These are phyloP conservation scores for Xylaria sp. DNA, from an alignment of 2,329 filamentous ascomycete species.

Conservation along the genomic window DNA sequence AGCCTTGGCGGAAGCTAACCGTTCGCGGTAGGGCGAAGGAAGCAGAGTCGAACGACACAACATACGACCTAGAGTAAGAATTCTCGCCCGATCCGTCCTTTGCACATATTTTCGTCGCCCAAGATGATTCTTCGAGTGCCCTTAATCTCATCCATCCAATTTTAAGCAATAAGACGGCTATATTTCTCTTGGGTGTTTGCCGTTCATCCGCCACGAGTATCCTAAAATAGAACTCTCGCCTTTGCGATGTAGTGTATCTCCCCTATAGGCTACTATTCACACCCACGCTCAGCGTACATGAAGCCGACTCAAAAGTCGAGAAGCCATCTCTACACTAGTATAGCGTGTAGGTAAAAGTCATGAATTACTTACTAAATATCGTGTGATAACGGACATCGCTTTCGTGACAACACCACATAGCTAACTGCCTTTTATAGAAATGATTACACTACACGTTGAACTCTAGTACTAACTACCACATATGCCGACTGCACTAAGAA, in stretches of 20 bases:
- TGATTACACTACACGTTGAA: conserved; percentile 27
- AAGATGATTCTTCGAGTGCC: background rate
- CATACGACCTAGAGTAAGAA: conserved; percentile 36
- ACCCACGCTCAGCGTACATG: conserved; percentile 3
- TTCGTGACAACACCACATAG: conserved; percentile 9
- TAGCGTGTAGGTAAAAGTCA: background rate
- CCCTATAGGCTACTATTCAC: background rate
- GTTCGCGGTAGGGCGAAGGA: conserved; percentile 2
- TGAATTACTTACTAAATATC: conserved; percentile 16
- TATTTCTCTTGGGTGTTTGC: background rate
- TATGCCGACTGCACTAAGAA: too few relatives aligned
- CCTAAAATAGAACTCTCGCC: conserved; percentile 21
- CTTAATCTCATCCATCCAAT: conserved; percentile 25
- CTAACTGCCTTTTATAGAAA: conserved; percentile 28
- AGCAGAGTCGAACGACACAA: conserved; percentile 34
- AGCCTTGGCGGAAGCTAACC: conserved; percentile 4
- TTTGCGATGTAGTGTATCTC: background rate
- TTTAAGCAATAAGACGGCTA: conserved; percentile 17
- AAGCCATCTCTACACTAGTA: background rate
- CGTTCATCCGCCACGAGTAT: conserved; percentile 17
- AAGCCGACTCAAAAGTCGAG: conserved; percentile 4
- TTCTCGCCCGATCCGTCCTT: conserved; percentile 14
- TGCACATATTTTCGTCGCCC: conserved; percentile 17
- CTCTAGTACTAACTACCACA: background rate
- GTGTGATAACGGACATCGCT: background rate